phyloP scores from a whole-genome alignment of 257 asterid species.

The Cordia subcordata region DNA sequence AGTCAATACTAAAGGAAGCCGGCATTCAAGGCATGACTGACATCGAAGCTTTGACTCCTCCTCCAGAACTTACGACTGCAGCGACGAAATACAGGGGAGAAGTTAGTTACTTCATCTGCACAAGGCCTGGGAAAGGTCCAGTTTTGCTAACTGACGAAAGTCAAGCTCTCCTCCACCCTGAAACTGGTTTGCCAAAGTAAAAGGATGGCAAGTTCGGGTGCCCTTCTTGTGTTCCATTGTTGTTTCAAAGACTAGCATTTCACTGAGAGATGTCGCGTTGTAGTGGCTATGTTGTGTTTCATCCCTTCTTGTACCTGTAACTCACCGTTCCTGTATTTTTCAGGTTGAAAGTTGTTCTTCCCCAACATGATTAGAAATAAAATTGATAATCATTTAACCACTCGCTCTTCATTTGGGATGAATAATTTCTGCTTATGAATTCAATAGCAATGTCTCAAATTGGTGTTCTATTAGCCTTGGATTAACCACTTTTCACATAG shows the following conservation, averaged over 20 bases:
- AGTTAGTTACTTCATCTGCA: constrained; percentile 80
- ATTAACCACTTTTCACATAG: no score
- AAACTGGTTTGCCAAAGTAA: constrained; percentile 82
- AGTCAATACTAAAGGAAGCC: constrained; percentile 76
- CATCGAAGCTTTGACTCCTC: constrained; percentile 62
- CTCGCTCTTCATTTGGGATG: neutral
- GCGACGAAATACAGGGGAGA: constrained; percentile 62
- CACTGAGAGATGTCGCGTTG: no score
- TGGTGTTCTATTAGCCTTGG: no score
- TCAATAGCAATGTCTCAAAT: neutral
- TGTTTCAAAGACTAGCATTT: no score
- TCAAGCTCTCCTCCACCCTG: constrained; percentile 64
- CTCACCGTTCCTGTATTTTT: neutral
- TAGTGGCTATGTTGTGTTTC: constrained; percentile 10
- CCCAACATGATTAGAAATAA: constrained; percentile 1
- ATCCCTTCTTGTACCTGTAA: constrained; percentile 5
- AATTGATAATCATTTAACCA: neutral
- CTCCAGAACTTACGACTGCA: constrained; percentile 72
- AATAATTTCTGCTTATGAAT: neutral
- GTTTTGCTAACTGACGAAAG: constrained; percentile 60
- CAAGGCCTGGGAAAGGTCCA: constrained; percentile 69
- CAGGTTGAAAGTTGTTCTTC: neutral
- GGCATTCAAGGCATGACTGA: constrained; percentile 69
- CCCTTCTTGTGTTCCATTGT: neutral
- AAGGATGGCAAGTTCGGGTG: constrained; percentile 6